Evolutionary conservation across 1,284 basidiomycete genomes (phyloP).

Genomic region (Apiotrichum sp.): DNA sequence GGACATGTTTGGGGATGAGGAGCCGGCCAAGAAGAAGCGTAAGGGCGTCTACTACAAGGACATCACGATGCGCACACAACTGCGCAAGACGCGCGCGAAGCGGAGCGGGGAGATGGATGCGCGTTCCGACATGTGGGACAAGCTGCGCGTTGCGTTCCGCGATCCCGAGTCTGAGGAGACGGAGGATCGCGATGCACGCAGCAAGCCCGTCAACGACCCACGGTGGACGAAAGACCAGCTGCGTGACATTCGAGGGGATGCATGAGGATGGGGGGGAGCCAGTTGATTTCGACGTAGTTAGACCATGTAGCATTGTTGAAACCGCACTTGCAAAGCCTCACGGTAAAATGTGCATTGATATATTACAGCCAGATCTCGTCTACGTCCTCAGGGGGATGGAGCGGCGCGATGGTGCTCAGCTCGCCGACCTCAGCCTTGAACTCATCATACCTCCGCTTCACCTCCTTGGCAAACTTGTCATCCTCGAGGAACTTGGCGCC

Average conservation of each 20-base stretch:
- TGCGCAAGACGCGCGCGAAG: constrained; percentile 67
- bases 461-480: constrained; percentile 32
- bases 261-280: neutral
- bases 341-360: neutral
- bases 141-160: constrained; percentile 32
- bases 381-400: neutral
- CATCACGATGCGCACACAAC: constrained; percentile 73
- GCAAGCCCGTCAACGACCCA: constrained; percentile 25
- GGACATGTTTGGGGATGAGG: constrained; percentile 12
- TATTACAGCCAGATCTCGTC: constrained; percentile 1
- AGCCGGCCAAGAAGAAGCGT: constrained; percentile 36
- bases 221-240: constrained; percentile 29
- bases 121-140: constrained; percentile 30
- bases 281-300: neutral
- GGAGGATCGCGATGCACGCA: constrained; percentile 8
- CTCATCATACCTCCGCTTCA: constrained; percentile 25
- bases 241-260: neutral
- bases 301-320: neutral
- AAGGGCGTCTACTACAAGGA: constrained; percentile 81
- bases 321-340: neutral
- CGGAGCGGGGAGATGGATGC: constrained; percentile 19
- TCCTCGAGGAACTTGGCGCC: constrained; percentile 40
- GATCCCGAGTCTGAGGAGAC: constrained; percentile 22
- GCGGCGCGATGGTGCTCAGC: too few species aligned
- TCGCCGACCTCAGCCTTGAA: constrained; percentile 15